Evolutionary conservation across 2,329 filamentous ascomycete genomes (phyloP).

Genomic region (Ascochyta clinopodiicola): DNA sequence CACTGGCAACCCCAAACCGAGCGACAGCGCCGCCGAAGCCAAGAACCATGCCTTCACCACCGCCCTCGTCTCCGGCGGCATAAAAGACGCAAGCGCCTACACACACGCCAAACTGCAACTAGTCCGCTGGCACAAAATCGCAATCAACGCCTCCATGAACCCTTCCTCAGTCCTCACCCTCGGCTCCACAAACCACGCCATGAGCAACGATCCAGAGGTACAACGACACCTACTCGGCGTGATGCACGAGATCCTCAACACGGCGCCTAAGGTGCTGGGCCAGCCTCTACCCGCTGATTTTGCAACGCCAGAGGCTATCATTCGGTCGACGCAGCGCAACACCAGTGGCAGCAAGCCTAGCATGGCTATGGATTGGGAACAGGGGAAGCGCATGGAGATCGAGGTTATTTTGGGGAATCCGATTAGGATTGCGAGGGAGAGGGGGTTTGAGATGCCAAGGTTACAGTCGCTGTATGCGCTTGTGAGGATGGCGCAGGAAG

Average conservation of each 20-base stretch:
- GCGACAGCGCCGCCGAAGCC: conserved; percentile 46
- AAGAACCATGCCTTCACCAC: conserved; percentile 59
- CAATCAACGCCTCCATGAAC: conserved; percentile 79
- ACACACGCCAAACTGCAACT: conserved; percentile 71
- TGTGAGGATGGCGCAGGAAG: conserved; percentile 66
- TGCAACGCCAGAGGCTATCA: conserved; percentile 67
- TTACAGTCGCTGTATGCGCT: conserved; percentile 72
- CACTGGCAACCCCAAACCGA: conserved; percentile 34
- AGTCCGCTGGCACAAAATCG: conserved; percentile 77
- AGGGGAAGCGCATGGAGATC: conserved; percentile 69
- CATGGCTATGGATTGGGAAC: conserved; percentile 76
- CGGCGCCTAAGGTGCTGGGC: conserved; percentile 68
- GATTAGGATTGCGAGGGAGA: conserved; percentile 67
- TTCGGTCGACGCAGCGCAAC: conserved; percentile 69
- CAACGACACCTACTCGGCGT: conserved; percentile 67
- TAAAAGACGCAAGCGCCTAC: conserved; percentile 70
- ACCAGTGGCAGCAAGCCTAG: conserved; percentile 64
- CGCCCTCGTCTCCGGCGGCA: conserved; percentile 66
- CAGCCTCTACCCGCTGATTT: conserved; percentile 65
- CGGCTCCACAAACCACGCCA: conserved; percentile 69
- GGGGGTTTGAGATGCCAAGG: conserved; percentile 69
- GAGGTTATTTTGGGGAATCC: conserved; percentile 77
- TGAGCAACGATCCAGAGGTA: conserved; percentile 69
- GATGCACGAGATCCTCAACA: conserved; percentile 73
- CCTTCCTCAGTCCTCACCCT: conserved; percentile 72